These are phyloP conservation scores for Lepidium aucheri DNA, from an alignment of 345 rosid genomes.

Conservation along the genomic window DNA sequence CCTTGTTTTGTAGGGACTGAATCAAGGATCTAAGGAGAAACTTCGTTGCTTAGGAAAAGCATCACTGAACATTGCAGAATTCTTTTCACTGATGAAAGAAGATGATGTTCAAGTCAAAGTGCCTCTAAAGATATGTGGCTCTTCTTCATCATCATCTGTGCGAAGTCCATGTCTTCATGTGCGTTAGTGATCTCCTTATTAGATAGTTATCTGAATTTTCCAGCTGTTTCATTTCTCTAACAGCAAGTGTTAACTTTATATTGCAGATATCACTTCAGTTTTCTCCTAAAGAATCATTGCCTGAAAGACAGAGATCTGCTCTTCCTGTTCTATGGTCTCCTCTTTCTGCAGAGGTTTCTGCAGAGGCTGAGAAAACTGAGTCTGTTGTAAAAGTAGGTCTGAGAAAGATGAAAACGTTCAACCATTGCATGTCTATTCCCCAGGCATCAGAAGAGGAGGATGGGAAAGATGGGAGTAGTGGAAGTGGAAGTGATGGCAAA, in stretches of 20 bases:
- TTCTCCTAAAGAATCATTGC: constrained; percentile 21
- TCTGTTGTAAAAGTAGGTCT: constrained; percentile 88
- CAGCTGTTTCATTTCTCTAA: constrained; percentile 17
- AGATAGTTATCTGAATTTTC: not conserved
- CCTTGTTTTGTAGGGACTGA: constrained; percentile 29
- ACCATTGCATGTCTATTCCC: constrained; percentile 56
- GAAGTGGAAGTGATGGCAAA: constrained; percentile 49
- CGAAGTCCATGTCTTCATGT: constrained; percentile 28
- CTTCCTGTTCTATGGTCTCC: constrained; percentile 46
- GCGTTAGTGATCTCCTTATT: not conserved
- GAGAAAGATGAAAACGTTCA: constrained; percentile 75
- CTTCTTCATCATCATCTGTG: constrained; percentile 19
- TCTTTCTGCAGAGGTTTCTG: constrained; percentile 39
- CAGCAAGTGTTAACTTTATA: not conserved
- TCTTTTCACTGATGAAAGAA: constrained; percentile 43
- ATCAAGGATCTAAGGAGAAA: constrained; percentile 46
- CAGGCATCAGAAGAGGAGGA: constrained; percentile 42
- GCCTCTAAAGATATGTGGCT: constrained; percentile 38
- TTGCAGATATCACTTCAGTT: constrained; percentile 45
- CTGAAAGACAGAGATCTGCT: constrained; percentile 20
- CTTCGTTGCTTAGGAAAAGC: constrained; percentile 50
- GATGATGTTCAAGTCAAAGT: constrained; percentile 54
- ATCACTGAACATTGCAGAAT: constrained; percentile 55
- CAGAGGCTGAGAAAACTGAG: constrained; percentile 66
- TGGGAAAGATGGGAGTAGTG: constrained; percentile 36